Percentiles rank a stretch among this genome's conserved stretches.
Evolutionary conservation across 352 stramenopile species (phyloP).

Genomic region (Pythium grandisporangium): DNA sequence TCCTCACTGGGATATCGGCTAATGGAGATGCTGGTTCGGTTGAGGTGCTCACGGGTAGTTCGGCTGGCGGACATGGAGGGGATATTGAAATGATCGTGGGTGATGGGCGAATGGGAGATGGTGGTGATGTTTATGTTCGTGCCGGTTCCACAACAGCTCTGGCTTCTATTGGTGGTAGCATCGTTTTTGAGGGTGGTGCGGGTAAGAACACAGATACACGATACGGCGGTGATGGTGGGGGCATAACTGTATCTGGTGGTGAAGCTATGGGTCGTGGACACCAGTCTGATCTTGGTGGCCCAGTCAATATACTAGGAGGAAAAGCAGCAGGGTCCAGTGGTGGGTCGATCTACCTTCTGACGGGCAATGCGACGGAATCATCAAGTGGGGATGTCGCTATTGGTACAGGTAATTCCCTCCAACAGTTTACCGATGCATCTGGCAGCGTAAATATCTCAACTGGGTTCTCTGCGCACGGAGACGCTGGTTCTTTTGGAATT

Average conservation of each 20-base stretch:
- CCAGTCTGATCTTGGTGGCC: constrained; percentile 34
- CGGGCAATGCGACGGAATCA: constrained; percentile 42
- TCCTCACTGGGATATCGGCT: constrained; percentile 46
- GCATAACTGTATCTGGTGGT: constrained; percentile 54
- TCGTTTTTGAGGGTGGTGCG: constrained; percentile 31
- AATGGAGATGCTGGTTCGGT: constrained; percentile 64
- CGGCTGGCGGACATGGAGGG: constrained; percentile 47
- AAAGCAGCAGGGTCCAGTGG: constrained; percentile 41
- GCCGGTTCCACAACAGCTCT: constrained; percentile 49
- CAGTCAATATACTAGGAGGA: constrained; percentile 31
- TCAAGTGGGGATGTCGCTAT: constrained; percentile 59
- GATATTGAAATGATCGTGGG: constrained; percentile 60
- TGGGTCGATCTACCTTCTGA: constrained; percentile 34
- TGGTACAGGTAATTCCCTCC: constrained; percentile 30
- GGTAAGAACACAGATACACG: constrained; percentile 34
- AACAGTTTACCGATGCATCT: constrained; percentile 24
- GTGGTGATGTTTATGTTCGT: constrained; percentile 54
- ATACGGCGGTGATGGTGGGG: constrained; percentile 57
- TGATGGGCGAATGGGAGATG: constrained; percentile 28
- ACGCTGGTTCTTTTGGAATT: constrained; percentile 28
- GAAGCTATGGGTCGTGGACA: constrained; percentile 34
- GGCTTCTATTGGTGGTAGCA: constrained; percentile 30
- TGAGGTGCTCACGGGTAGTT: constrained; percentile 52
- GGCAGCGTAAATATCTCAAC: constrained; percentile 35
- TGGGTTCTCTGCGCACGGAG: constrained; percentile 29